Conservation (phyloP, 257 asterid species). For the Marsdenia floribunda region DNA sequence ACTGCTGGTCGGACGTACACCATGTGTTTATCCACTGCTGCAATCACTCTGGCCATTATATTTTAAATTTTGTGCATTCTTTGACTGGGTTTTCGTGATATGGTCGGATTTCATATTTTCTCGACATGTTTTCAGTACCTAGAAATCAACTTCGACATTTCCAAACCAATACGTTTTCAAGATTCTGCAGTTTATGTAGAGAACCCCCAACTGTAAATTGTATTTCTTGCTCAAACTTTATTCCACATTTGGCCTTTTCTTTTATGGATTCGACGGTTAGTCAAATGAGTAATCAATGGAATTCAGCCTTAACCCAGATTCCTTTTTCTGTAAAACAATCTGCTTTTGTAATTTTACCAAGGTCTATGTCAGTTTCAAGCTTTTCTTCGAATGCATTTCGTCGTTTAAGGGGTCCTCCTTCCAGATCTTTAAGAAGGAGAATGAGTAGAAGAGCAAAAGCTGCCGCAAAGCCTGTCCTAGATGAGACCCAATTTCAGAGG, state of each 20-base stretch:
- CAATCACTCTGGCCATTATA: not conserved
- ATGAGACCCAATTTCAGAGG: slow-evolving; percentile 45
- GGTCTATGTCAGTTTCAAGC: slow-evolving; percentile 21
- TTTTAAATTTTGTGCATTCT: not conserved
- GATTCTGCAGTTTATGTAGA: slow-evolving; percentile 1
- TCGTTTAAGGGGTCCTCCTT: slow-evolving; percentile 49
- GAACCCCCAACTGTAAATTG: slow-evolving; percentile 12
- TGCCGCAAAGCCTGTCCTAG: slow-evolving; percentile 59
- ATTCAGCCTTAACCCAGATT: slow-evolving; percentile 10
- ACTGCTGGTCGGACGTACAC: not conserved
- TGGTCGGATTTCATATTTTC: slow-evolving; percentile 5
- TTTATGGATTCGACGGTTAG: slow-evolving; percentile 12
- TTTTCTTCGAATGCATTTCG: slow-evolving; percentile 42
- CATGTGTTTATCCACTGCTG: not conserved
- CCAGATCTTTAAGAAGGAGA: slow-evolving; percentile 71
- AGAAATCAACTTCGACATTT: slow-evolving; percentile 24
- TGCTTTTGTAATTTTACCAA: slow-evolving; percentile 9
- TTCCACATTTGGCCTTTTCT: slow-evolving; percentile 20
- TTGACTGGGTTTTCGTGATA: not conserved
- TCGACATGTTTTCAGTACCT: slow-evolving; percentile 32
- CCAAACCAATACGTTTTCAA: slow-evolving; percentile 12
- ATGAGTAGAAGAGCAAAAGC: slow-evolving; percentile 64
- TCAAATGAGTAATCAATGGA: not conserved
- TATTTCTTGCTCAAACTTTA: slow-evolving; percentile 10
- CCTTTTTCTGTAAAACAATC: not conserved